phyloP scores from a whole-genome alignment of 2,329 filamentous ascomycete species.

The Cladobotryum protrusum region DNA sequence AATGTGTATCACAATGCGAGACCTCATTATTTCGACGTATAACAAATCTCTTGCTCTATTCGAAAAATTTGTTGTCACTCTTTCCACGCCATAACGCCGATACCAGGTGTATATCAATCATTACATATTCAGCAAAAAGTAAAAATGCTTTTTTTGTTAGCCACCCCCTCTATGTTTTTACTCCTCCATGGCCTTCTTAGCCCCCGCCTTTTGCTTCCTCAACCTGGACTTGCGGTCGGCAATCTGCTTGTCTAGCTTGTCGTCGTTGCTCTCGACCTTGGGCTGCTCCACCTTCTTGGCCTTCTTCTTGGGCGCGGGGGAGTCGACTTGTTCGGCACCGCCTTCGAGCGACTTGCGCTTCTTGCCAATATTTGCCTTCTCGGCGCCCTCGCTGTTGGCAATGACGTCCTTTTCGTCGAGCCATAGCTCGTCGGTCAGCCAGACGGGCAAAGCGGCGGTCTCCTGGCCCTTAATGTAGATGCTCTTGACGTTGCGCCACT shows the following conservation, averaged over 20 bases:
- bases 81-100: constrained; percentile 29
- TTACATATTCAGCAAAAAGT: constrained; percentile 9
- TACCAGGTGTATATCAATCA: constrained; percentile 18
- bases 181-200: constrained; percentile 45
- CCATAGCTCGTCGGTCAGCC: constrained; percentile 91
- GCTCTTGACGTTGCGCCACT: constrained; percentile 79
- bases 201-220: constrained; percentile 53
- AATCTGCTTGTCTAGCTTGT: constrained; percentile 52
- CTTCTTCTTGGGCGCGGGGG: constrained; percentile 34
- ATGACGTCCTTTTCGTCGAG: constrained; percentile 69
- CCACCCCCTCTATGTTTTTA: constrained; percentile 18
- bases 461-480: constrained; percentile 88
- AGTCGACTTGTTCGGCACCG: constrained; percentile 36
- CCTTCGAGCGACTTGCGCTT: constrained; percentile 49
- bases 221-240: constrained; percentile 52
- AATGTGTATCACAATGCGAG: not conserved
- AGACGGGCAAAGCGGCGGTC: constrained; percentile 87
- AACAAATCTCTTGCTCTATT: constrained; percentile 15
- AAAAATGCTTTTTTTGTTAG: not conserved
- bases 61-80: constrained; percentile 1
- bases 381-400: constrained; percentile 31
- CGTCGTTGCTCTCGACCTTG: constrained; percentile 42
- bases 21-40: constrained; percentile 16
- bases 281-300: constrained; percentile 27
- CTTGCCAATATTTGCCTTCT: constrained; percentile 59